Base-by-base conservation (phyloP, 768 basidiomycete genomes). In the Trichaptum fuscoviolaceum region DNA sequence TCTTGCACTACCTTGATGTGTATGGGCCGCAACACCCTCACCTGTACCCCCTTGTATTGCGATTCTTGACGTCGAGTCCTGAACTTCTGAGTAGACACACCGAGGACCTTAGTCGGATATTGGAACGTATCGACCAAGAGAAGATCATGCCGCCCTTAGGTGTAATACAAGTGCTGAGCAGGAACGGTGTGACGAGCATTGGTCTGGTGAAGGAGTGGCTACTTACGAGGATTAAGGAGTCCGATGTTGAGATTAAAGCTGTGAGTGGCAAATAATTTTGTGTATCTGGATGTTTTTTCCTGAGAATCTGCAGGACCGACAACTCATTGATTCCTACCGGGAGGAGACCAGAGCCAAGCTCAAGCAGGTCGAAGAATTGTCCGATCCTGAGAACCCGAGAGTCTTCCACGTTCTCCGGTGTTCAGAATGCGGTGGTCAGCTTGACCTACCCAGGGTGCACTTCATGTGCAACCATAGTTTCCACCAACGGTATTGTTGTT, bases 381-480 rank as follows among this genome's bases (percentile, higher is more conserved):
- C 88, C 5, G 90, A 96, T 76, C 81, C 87, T 7, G 85, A 87
- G 24, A 84, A 88, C 64, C 92, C 97, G 0, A 85, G 87, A 23
- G 91, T 98, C 24, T 97, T 98, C 82, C 95, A 98, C 73, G 92
- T 96, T 67, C 96, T 95, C 8, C 83, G 95, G 57, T 99, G 97
- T 76, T 90, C 96, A 24, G 84, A 89, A 4, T 99, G 97, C 75
- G 84, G 88, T 18, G 93, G 90, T 0, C 93, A 92, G 71, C 85
- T 99, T 67, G 96, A 98, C 74, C 85, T 98, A 10, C 96, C 97
- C 0, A 91, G 87, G 69, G 83, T 99, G 7, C 96, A 99, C 76
- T 99, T 98, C 73, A 97, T 99, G 96, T 99, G 96, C 77, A 89
- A 90, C 72, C 97, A 99, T 74, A 95, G 93, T 68, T 99, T 93